These are phyloP conservation scores for Colletotrichum gigasporum DNA, from an alignment of 2,329 filamentous ascomycete species.

Conservation along the genomic window DNA sequence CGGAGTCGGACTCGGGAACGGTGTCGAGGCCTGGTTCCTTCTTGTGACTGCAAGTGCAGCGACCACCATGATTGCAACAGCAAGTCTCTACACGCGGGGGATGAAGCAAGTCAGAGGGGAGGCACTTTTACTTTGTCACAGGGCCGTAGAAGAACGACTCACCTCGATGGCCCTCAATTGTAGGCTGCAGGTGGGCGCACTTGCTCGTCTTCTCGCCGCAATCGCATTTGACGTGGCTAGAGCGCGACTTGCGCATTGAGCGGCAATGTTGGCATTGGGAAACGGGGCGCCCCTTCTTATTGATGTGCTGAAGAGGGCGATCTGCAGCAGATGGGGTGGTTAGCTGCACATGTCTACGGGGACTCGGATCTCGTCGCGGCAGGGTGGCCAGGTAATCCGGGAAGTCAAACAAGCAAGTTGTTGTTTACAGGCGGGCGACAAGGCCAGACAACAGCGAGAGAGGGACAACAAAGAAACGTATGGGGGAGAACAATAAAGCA, in stretches of 20 bases:
- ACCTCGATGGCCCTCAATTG: slow-evolving; percentile 68
- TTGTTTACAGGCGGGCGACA: slow-evolving; percentile 28
- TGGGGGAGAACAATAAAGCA: neutral
- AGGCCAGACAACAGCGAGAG: slow-evolving; percentile 21
- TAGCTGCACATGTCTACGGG: slow-evolving; percentile 34
- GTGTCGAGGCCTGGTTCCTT: slow-evolving; percentile 69
- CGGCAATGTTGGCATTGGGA: slow-evolving; percentile 99
- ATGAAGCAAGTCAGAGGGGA: slow-evolving; percentile 22
- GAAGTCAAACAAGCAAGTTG: slow-evolving; percentile 22
- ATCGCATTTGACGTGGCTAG: slow-evolving; percentile 95
- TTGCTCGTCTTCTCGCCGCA: slow-evolving; percentile 91
- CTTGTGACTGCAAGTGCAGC: slow-evolving; percentile 72
- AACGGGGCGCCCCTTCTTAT: slow-evolving; percentile 96
- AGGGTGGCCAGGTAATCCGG: neutral
- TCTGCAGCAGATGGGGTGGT: slow-evolving; percentile 61
- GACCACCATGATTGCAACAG: slow-evolving; percentile 75
- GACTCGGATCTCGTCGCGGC: neutral
- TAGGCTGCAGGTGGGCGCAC: slow-evolving; percentile 68
- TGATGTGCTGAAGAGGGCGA: slow-evolving; percentile 91
- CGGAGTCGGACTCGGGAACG: slow-evolving; percentile 71
- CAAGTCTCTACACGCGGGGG: slow-evolving; percentile 63
- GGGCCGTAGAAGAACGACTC: slow-evolving; percentile 46
- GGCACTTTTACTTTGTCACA: slow-evolving; percentile 38
- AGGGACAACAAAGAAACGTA: neutral
- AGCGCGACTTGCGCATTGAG: slow-evolving; percentile 92